A percentile compares a stretch with the other conserved stretches of the same genome.
Conservation (phyloP, 1,284 basidiomycete genomes). For the Cystobasidiaceae sp. region DNA sequence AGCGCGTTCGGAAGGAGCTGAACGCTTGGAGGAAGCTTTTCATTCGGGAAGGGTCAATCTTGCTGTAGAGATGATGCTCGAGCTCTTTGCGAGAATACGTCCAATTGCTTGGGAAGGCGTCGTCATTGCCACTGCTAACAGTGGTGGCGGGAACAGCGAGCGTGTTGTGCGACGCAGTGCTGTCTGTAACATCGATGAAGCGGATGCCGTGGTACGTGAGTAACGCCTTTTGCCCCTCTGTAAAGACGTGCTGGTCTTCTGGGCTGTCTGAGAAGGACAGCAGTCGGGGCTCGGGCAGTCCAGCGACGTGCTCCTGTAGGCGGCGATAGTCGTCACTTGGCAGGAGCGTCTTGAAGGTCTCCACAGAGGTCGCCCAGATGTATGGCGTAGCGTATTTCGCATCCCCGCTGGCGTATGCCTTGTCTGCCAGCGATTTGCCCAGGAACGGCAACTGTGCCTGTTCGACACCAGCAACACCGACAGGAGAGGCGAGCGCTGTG, state of each 20-base stretch:
- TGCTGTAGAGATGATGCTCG: conserved; percentile 38
- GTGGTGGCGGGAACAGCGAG: too few species aligned
- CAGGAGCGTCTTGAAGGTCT: not conserved
- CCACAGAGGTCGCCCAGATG: not conserved
- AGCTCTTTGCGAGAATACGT: conserved; percentile 33
- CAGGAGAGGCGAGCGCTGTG: too few species aligned
- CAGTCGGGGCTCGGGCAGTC: conserved; percentile 35
- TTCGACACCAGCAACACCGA: too few species aligned
- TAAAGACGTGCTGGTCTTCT: conserved; percentile 30
- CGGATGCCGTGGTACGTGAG: conserved; percentile 34
- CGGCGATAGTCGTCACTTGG: not conserved
- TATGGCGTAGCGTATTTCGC: not conserved
- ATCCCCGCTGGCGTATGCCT: not conserved
- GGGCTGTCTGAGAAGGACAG: conserved; percentile 32
- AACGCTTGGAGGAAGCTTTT: conserved; percentile 38
- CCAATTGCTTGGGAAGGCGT: conserved; percentile 31
- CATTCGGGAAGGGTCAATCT: conserved; percentile 65
- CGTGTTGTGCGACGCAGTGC: too few species aligned
- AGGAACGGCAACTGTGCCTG: conserved; percentile 6
- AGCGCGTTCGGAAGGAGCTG: conserved; percentile 48
- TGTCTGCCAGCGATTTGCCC: too few species aligned
- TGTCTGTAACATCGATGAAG: conserved; percentile 43
- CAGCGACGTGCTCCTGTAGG: conserved; percentile 35
- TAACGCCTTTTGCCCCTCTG: conserved; percentile 44
- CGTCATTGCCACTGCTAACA: not conserved